Percentiles rank a stretch among this genome's conserved stretches.
These are phyloP conservation scores for Asparagopsis taxiformis DNA, from an alignment of 31 red algal genomes.

Conservation along the genomic window DNA sequence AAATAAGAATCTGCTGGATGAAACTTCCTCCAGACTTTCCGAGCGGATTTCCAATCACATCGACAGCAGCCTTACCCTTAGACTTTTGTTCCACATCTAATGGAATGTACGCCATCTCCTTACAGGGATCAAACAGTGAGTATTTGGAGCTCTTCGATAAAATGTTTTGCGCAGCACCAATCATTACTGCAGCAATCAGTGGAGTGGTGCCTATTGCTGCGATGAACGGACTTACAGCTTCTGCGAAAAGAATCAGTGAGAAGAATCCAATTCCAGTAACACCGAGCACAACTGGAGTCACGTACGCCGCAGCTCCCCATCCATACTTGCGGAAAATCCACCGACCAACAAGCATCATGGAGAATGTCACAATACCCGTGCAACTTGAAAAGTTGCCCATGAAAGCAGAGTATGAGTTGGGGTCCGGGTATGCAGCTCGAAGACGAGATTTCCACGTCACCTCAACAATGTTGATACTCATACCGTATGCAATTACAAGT, in stretches of 20 bases:
- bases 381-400: constrained; percentile 96
- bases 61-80: constrained; percentile 98
- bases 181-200: constrained; percentile 89
- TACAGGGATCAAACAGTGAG: constrained; percentile 93
- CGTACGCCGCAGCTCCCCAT: constrained; percentile 87
- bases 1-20: constrained; percentile 97
- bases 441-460: constrained; percentile 95
- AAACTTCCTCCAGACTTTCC: constrained; percentile 98
- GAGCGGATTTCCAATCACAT: constrained; percentile 97
- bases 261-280: constrained; percentile 93
- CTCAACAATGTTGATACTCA: constrained; percentile 98
- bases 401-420: constrained; percentile 90
- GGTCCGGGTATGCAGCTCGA: constrained; percentile 81
- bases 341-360: constrained; percentile 92
- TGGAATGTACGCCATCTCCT: constrained; percentile 99
- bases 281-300: constrained; percentile 92
- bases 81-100: constrained; percentile 84
- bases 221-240: constrained; percentile 65
- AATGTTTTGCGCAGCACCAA: constrained; percentile 94
- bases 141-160: constrained; percentile 92
- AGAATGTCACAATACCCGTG: constrained; percentile 81
- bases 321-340: constrained; percentile 92
- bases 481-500: constrained; percentile 94
- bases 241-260: constrained; percentile 84
- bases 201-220: constrained; percentile 89